Base-by-base conservation (phyloP, 345 rosid species). In the Bretschneidera sinensis region DNA sequence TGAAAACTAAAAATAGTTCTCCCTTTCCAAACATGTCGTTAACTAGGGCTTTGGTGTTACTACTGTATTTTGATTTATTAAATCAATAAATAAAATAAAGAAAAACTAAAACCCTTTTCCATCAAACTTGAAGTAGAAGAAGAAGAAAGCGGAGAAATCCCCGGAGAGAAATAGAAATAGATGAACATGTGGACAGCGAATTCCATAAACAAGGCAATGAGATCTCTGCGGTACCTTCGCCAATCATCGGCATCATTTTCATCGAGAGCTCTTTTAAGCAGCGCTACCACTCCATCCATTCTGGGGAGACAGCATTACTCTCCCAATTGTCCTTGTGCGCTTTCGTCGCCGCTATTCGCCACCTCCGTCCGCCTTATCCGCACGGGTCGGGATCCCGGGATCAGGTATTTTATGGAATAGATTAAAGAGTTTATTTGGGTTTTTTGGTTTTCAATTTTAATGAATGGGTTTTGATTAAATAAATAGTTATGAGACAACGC, bases 401-500 rank as follows among this genome's bases (percentile, higher is more conserved):
- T 58, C 66, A 74, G 80, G 89, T 72, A 39, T 39, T 39, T 5
- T 39, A 39, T 39, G 6, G 9, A 31, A 31, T 31, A 9, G 9
- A 31, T 31, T 31, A 4, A 9, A 31, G 9, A 31, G 35, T 31
- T 4, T 4, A 31, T 43, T 15, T 19, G 24, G 2, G 16, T 10
- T 13, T 34, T 56, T 39, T 17, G 22, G 59, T 23, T 55, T 68
- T 39, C 34, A 50, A 58, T 58, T 43, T 14, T 62, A 34, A 21
- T 21, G 54, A 22, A 21, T 1, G 47, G 48, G 39, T 1, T 20
- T 45, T 54, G 51, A 5, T n/a, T 33, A 4, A 35, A 13, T 20
- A 22, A 57, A 24, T 65, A 87, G 95, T 51, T 81, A 83, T 69
- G 97, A 87, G 75, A 83, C 79, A 15, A 16, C 63, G 2, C 92